Evolutionary conservation across 139 green algal species (phyloP).

Genomic region (Chlorella vulgaris): DNA sequence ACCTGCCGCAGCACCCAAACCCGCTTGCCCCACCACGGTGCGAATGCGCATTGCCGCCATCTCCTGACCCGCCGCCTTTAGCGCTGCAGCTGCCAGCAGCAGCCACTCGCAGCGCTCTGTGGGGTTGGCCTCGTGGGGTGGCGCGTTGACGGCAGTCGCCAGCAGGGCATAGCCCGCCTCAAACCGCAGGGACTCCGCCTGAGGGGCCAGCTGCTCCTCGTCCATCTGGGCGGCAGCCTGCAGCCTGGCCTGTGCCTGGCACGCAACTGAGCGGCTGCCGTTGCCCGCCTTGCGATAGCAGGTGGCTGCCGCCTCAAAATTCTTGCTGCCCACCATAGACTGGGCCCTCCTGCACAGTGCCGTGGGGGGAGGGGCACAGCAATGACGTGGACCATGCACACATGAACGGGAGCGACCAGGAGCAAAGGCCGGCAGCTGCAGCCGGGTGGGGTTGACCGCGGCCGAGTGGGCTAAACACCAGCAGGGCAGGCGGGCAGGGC

Average conservation of each 20-base stretch:
- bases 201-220: not conserved
- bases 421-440: not conserved
- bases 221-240: conserved; percentile 6
- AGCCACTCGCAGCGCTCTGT: conserved; percentile 25
- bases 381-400: not conserved
- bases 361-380: not conserved
- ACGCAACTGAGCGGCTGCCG: conserved; percentile 6
- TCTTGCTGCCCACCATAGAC: conserved; percentile 17
- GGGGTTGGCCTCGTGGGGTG: not conserved
- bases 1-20: too few relatives aligned
- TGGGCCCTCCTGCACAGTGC: not conserved
- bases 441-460: too few relatives aligned
- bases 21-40: not conserved
- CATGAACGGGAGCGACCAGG: not conserved
- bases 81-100: conserved; percentile 9
- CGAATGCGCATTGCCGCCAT: not conserved
- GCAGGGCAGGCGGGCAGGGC: too few relatives aligned
- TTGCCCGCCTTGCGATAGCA: conserved; percentile 32
- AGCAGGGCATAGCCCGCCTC: conserved; percentile 25
- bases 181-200: not conserved
- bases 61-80: conserved; percentile 7
- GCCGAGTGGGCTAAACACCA: too few relatives aligned
- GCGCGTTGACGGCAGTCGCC: conserved; percentile 9
- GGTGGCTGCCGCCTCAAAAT: conserved; percentile 16
- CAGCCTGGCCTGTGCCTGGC: conserved; percentile 2